phyloP scores from a whole-genome alignment of 2,329 filamentous ascomycete genomes.

The Botrytis fabae region DNA sequence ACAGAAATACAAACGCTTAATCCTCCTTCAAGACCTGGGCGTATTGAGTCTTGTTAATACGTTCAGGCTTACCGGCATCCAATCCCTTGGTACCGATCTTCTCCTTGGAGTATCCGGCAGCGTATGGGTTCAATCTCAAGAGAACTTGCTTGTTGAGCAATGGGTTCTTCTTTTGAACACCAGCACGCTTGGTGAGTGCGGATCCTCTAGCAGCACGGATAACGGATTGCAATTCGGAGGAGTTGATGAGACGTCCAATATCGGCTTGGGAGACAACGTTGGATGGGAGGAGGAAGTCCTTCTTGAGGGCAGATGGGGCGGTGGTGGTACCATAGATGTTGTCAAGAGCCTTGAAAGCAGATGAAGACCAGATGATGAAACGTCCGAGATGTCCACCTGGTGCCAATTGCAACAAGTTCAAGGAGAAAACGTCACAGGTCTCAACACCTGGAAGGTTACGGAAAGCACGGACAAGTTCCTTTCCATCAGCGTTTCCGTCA shows the following conservation, averaged over 20 bases:
- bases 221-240: slow-evolving; percentile 95
- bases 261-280: slow-evolving; percentile 94
- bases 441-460: slow-evolving; percentile 99
- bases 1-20: slow-evolving; percentile 43
- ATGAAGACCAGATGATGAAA: slow-evolving; percentile 98
- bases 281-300: slow-evolving; percentile 95
- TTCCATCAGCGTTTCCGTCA: slow-evolving; percentile 92
- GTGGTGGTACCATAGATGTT: slow-evolving; percentile 95
- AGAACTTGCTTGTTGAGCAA: slow-evolving; percentile 98
- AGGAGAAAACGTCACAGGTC: slow-evolving; percentile 87
- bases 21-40: slow-evolving; percentile 51
- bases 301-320: slow-evolving; percentile 88
- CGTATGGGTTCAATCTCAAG: slow-evolving; percentile 98
- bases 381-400: slow-evolving; percentile 98
- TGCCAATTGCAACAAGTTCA: slow-evolving; percentile 99
- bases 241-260: slow-evolving; percentile 98
- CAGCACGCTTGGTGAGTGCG: slow-evolving; percentile 82
- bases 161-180: slow-evolving; percentile 99
- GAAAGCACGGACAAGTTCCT: slow-evolving; percentile 90
- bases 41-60: slow-evolving; percentile 39
- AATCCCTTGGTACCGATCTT: slow-evolving; percentile 73
- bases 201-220: slow-evolving; percentile 89
- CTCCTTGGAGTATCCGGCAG: slow-evolving; percentile 83
- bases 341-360: slow-evolving; percentile 95
- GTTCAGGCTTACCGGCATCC: slow-evolving; percentile 59